A percentile compares a stretch with the other conserved stretches of the same genome.
Conservation (phyloP, 2,329 filamentous ascomycete species). For the Clonostachys rosea region DNA sequence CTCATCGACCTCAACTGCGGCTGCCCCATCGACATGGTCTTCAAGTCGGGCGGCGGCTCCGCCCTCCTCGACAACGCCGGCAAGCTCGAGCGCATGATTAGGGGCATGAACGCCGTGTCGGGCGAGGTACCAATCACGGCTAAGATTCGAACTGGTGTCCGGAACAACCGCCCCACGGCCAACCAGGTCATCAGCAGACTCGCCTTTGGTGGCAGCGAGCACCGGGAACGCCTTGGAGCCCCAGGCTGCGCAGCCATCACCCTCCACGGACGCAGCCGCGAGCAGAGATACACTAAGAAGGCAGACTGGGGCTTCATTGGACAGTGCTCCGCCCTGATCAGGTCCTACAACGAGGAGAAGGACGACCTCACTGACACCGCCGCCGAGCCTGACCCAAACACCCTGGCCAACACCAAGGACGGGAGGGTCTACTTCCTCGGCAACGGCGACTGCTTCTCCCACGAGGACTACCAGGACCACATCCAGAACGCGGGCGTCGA, state of each 20-base stretch:
- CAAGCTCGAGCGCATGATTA: conserved; percentile 90
- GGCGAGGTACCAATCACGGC: conserved; percentile 87
- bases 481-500: conserved; percentile 77
- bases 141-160: conserved; percentile 91
- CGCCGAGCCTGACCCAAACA: conserved; percentile 70
- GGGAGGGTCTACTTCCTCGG: conserved; percentile 86
- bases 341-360: conserved; percentile 68
- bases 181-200: conserved; percentile 78
- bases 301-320: conserved; percentile 97
- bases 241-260: conserved; percentile 93
- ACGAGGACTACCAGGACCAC: conserved; percentile 79
- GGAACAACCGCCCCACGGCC: conserved; percentile 73
- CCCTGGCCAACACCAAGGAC: conserved; percentile 59
- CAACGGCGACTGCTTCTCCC: conserved; percentile 95
- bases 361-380: conserved; percentile 69
- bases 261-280: conserved; percentile 85
- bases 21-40: conserved; percentile 94
- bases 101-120: conserved; percentile 93
- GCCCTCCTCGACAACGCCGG: conserved; percentile 82
- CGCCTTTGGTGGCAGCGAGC: conserved; percentile 72
- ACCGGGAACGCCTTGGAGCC: conserved; percentile 64
- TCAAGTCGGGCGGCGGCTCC: conserved; percentile 81
- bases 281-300: conserved; percentile 86
- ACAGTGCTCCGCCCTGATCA: conserved; percentile 81
- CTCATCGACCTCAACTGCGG: conserved; percentile 96